Base-by-base conservation (phyloP, 768 basidiomycete species). In the Hypholoma sublateritium region DNA sequence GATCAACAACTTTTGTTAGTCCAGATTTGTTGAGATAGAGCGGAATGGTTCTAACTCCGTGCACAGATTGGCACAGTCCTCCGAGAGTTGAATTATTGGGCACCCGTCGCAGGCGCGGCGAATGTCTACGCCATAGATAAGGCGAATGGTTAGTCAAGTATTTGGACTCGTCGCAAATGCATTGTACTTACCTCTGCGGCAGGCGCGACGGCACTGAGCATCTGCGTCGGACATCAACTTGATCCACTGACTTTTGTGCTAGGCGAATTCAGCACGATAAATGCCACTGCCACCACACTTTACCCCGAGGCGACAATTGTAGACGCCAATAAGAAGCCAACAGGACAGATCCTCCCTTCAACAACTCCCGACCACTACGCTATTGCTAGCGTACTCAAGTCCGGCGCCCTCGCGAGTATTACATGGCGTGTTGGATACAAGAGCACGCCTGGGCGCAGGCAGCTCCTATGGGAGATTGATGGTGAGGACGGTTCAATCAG, bases 381-480 rank as follows among this genome's bases (percentile, higher is more conserved):
- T 0, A 63, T 74, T 28, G 54, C 61, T 8, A 74, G 74, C 11
- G 45, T 61, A 9, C 63, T 77, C 19, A 55, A 62, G 37, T 64
- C 60, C 12, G 77, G 74, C 6, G 69, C 69, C 13, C 34, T 73
- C 1, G 67, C 63, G 11, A 70, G 58, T 32, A 56, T 71, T 8
- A 61, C 59, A 21, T 69, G 66, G 62, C 64, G 69, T 11, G 55
- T 55, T 0, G 72, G 70, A 14, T 59, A 66, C 37, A 50, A 53
- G 6, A 53, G 55, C 3, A 60, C 64, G 11, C 58, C 57, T 2
- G 72, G 69, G 1, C 57, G 70, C 21, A 63, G 53, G 22, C 59
- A 65, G 4, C 62, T 76, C 25, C 36, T 62, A 6, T 75, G 73
- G 73, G 61, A 65, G 53, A 74, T 75, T 25, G 70, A 74, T 32